Evolutionary conservation across 495 filamentous ascomycete genomes (phyloP), one percentile per base, ranked within the genome.

Genomic region (Physcia stellaris): DNA sequence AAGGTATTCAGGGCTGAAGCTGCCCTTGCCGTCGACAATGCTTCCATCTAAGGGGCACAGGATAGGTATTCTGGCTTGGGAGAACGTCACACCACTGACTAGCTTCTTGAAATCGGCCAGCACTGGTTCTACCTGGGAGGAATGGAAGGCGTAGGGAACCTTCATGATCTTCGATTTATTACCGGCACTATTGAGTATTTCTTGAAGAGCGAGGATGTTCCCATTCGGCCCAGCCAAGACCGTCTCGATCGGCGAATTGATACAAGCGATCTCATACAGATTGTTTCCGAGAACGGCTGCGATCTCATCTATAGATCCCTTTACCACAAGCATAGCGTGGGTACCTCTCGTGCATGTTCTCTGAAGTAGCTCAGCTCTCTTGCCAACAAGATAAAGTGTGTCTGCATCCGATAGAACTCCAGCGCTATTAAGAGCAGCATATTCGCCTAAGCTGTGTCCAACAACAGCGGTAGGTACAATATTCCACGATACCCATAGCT

Each of bases 401-500:
- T 85, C 82, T 46, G 67, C 72, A 24, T 69, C 73, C 12, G 75
- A 78, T 11, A 86, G 61, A n/a, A 86, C 77, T 32, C 79, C 82
- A 31, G 80, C 72, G 20, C 73, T 68, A 45, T 82, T 64, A 4
- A 86, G 63, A 20, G 81, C 81, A 27, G 81, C 80, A 53, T 84
- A 86, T 59, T 86, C 82, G 35, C 81, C 81, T 7, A 68, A 39
- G 52, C 79, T 83, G 59, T 86, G 81, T 32, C 81, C 81, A 34
- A 85, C 58, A 7, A 84, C 78, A 18, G 66, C 75, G 42, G 63
- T 63, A 11, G 80, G 80, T 21, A 58, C 68, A 46, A 86, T 62
- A 35, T 77, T 80, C 72, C 77, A 82, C 4, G 77, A 75, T 17
- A 39, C 50, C 80, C 80, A 84, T 34, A 83, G 64, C 21, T 64